Percentiles rank a stretch among this genome's conserved stretches.
phyloP scores from a whole-genome alignment of 2,329 filamentous ascomycete species.

The Phyllosticta capitalensis region DNA sequence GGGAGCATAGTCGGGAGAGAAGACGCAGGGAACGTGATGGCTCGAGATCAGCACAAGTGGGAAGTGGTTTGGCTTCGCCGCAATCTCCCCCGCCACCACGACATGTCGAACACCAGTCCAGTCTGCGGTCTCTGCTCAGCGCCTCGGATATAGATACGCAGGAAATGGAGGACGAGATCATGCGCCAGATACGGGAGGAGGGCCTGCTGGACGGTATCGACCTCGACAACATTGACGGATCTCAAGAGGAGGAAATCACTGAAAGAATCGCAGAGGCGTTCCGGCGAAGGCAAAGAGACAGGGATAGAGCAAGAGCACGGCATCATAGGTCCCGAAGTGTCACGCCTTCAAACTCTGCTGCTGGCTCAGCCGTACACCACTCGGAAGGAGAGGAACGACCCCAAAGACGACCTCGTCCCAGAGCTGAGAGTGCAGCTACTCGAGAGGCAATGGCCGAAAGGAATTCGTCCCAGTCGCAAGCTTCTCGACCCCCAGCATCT shows the following conservation, averaged over 20 bases:
- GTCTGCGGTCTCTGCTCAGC: conserved; percentile 74
- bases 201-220: conserved; percentile 82
- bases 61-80: neutral
- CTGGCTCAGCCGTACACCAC: conserved; percentile 1
- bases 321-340: conserved; percentile 35
- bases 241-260: conserved; percentile 80
- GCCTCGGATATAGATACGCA: conserved; percentile 65
- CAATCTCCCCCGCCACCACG: conserved; percentile 29
- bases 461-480: neutral
- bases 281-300: conserved; percentile 60
- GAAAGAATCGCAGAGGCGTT: conserved; percentile 87
- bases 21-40: conserved; percentile 9
- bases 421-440: conserved; percentile 24
- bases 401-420: conserved; percentile 23
- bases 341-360: conserved; percentile 8
- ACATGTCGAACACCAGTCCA: conserved; percentile 81
- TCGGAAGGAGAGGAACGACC: conserved; percentile 21
- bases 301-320: conserved; percentile 29
- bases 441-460: conserved; percentile 12
- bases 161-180: conserved; percentile 78
- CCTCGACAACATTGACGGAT: conserved; percentile 73
- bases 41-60: neutral
- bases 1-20: conserved; percentile 25
- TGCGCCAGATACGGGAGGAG: conserved; percentile 80
- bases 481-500: conserved; percentile 34